Base-by-base conservation (phyloP, 2,329 filamentous ascomycete genomes). In the Penicillium carneum region DNA sequence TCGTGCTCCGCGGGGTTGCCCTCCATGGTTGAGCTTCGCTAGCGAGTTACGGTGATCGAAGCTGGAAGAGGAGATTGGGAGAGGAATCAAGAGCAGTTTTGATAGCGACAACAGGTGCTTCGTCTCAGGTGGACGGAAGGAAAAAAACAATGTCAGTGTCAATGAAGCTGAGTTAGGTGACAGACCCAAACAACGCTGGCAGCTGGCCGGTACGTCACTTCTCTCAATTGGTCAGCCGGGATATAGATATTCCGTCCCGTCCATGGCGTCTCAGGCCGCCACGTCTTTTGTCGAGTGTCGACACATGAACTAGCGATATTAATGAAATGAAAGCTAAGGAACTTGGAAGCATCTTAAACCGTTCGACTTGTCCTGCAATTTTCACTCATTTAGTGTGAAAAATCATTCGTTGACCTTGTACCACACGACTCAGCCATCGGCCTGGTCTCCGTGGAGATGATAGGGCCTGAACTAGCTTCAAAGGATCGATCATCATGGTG, bases 1-100 rank as follows among this genome's bases (percentile, higher is more conserved):
- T 82, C 78, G 59, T 78, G 74, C 54, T 76, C 72, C 62, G 72
- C 67, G 69, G 70, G 68, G 64, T 67, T 71, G 62, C 72, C 67
- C 34, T 76, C 73, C 77, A 79, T 80, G 54, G 23, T 71, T 57
- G 55, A 61, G 56, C 54, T 66, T 50, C 14, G 18, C 18, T 38
- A 33, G 38, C 6, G 16, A 14, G 20, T 47, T 38, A 45, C 4
- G 39, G 5, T n/a, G 39, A 20, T 33, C 4, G n/a, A 48, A 20
- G 4, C 11, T 38, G 16, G 18, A 12, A 26, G 20, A 38, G 7
- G 11, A 29, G 20, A 20, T 1, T 4, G 4, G 14, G 1, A 4
- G 14, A 18, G 2, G 5, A 23, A 20, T 11, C 9, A 16, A 43
- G 4, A n/a, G 7, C 1, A 38, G 31, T 1, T 8, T 4, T 33